These are phyloP conservation scores for Collariella sp. DNA, from an alignment of 495 filamentous ascomycete genomes.

Conservation along the genomic window DNA sequence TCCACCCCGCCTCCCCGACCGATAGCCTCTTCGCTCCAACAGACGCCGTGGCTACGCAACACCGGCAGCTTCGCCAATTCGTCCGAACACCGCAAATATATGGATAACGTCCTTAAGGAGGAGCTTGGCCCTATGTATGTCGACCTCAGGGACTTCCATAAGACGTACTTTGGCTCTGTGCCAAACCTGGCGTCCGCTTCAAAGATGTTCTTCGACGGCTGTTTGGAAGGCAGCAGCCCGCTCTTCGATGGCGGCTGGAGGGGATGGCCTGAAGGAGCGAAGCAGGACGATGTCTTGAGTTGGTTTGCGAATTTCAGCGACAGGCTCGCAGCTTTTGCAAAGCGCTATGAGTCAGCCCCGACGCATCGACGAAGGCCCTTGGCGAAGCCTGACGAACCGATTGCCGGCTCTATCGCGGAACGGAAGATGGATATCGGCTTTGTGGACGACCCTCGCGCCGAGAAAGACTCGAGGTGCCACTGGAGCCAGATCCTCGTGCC, in stretches of 20 bases:
- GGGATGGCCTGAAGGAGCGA: background rate
- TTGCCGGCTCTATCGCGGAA: conserved; percentile 31
- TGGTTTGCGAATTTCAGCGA: too few relatives aligned
- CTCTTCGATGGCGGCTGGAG: background rate
- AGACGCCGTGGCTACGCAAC: background rate
- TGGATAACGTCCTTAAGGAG: background rate
- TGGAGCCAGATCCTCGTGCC: conserved; percentile 43
- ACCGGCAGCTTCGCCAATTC: background rate
- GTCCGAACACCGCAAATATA: background rate
- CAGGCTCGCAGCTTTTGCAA: too few relatives aligned
- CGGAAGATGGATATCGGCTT: conserved; percentile 41
- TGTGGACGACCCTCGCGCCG: conserved; percentile 26
- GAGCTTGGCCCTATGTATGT: background rate
- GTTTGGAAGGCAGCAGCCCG: background rate
- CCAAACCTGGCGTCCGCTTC: background rate
- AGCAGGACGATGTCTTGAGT: background rate
- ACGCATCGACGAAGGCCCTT: too few relatives aligned
- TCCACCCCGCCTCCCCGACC: background rate
- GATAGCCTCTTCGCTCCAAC: background rate
- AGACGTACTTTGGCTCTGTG: too few relatives aligned
- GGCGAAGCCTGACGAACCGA: conserved; percentile 27
- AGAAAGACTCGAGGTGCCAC: conserved; percentile 25
- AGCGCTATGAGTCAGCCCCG: too few relatives aligned
- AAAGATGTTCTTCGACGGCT: background rate
- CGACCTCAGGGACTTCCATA: too few relatives aligned